phyloP scores from a whole-genome alignment of 768 basidiomycete genomes.

The Pleurotus citrinopileatus region DNA sequence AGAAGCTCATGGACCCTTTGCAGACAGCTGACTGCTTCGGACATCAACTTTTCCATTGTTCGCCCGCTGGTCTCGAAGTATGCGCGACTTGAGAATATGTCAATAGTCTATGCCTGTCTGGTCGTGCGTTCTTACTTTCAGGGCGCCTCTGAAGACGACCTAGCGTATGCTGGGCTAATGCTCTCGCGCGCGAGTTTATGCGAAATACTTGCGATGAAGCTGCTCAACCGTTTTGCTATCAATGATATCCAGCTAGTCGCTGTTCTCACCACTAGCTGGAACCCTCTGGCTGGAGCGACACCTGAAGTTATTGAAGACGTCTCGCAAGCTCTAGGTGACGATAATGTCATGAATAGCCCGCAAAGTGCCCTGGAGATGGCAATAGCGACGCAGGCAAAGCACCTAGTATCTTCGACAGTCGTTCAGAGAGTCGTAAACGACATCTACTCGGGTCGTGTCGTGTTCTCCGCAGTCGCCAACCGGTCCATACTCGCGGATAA shows the following conservation, averaged over 20 bases:
- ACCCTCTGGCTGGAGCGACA: constrained; percentile 77
- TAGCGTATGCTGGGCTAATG: constrained; percentile 78
- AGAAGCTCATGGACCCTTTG: not conserved
- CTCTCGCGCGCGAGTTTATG: constrained; percentile 68
- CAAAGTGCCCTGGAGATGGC: constrained; percentile 93
- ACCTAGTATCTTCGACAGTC: constrained; percentile 78
- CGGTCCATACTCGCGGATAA: constrained; percentile 87
- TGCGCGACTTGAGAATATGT: constrained; percentile 72
- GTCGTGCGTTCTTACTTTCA: constrained; percentile 80
- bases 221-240: constrained; percentile 70
- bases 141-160: constrained; percentile 59
- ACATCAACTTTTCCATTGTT: constrained; percentile 78
- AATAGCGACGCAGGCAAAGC: constrained; percentile 80
- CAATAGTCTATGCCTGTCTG: constrained; percentile 73
- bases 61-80: constrained; percentile 78
- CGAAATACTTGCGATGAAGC: constrained; percentile 87
- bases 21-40: constrained; percentile 81
- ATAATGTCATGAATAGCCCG: constrained; percentile 51
- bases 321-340: constrained; percentile 51
- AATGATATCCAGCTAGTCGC: constrained; percentile 76
- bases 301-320: constrained; percentile 66
- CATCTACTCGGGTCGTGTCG: constrained; percentile 78
- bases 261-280: constrained; percentile 81
- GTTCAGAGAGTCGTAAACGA: constrained; percentile 87
- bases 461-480: constrained; percentile 57